Evolutionary conservation across 2,329 filamentous ascomycete genomes (phyloP).

Genomic region (Xylariales sp.): DNA sequence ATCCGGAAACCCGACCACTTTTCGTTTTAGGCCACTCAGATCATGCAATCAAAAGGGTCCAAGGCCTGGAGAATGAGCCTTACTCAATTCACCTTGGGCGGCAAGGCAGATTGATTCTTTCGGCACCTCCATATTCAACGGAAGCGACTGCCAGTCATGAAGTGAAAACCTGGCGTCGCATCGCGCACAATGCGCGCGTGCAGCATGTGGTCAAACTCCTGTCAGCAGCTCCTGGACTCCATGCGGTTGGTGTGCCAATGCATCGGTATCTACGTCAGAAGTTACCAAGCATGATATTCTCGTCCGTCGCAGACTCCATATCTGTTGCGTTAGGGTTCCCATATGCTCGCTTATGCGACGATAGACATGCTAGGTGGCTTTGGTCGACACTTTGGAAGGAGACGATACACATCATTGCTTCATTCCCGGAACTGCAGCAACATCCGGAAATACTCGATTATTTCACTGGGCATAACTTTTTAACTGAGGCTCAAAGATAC

Average conservation of each 20-base stretch:
- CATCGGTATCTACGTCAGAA: conserved; percentile 66
- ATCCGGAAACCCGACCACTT: conserved; percentile 60
- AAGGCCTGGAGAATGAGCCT: not conserved
- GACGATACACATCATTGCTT: conserved; percentile 64
- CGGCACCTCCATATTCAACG: conserved; percentile 17
- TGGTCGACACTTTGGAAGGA: conserved; percentile 72
- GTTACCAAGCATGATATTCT: conserved; percentile 72
- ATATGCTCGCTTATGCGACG: conserved; percentile 67
- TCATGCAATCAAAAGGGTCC: conserved; percentile 30
- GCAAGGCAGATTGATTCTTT: conserved; percentile 30
- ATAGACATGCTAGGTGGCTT: conserved; percentile 58
- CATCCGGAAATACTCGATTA: conserved; percentile 52
- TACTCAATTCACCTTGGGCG: conserved; percentile 32
- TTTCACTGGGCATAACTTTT: conserved; percentile 55
- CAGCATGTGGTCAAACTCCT: conserved; percentile 61
- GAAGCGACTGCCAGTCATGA: not conserved
- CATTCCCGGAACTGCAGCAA: conserved; percentile 67
- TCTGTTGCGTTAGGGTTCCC: conserved; percentile 73
- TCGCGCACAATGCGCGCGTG: conserved; percentile 14
- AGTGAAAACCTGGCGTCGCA: conserved; percentile 1
- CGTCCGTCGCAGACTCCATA: conserved; percentile 73
- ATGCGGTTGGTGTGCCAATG: conserved; percentile 53
- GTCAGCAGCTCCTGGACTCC: conserved; percentile 56
- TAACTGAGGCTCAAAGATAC: conserved; percentile 53
- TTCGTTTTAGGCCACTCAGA: conserved; percentile 67